Evolutionary conservation across 2,329 filamentous ascomycete species (phyloP).

Genomic region (Talaromyces sp.): DNA sequence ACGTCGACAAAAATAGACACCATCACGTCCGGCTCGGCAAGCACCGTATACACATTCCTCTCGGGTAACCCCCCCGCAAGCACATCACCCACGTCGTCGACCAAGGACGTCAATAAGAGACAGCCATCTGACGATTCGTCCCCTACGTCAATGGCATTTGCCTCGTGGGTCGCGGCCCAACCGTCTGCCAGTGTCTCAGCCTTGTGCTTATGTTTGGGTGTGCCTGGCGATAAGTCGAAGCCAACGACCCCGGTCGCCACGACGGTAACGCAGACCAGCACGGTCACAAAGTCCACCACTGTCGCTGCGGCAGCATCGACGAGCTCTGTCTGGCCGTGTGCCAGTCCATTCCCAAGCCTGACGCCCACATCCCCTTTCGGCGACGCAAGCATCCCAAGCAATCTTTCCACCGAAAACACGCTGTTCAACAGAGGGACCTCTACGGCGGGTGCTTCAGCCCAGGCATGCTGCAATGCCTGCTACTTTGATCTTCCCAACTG

Average conservation of each 20-base stretch:
- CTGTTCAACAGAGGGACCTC: background rate
- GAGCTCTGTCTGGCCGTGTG: constrained; percentile 5
- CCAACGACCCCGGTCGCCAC: background rate
- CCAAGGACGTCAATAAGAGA: background rate
- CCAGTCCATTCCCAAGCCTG: constrained; percentile 7
- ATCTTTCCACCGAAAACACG: constrained; percentile 2
- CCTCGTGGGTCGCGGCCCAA: background rate
- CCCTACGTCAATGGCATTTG: background rate
- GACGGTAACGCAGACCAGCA: background rate
- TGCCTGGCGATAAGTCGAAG: background rate
- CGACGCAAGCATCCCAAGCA: constrained; percentile 1
- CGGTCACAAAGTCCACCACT: constrained; percentile 3
- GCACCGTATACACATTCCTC: constrained; percentile 6
- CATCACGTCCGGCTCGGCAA: background rate
- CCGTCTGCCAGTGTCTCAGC: background rate
- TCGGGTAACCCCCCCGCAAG: constrained; percentile 6
- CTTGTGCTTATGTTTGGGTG: background rate
- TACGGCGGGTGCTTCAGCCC: constrained; percentile 1
- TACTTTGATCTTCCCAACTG: constrained; percentile 10
- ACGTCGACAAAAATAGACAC: constrained; percentile 4
- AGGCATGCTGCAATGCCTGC: constrained; percentile 11
- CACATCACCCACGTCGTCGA: background rate
- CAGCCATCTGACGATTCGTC: background rate
- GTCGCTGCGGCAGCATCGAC: background rate
- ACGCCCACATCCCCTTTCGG: constrained; percentile 6